Base-by-base conservation (phyloP, 2,329 filamentous ascomycete genomes). In the Metarhizium humberi region DNA sequence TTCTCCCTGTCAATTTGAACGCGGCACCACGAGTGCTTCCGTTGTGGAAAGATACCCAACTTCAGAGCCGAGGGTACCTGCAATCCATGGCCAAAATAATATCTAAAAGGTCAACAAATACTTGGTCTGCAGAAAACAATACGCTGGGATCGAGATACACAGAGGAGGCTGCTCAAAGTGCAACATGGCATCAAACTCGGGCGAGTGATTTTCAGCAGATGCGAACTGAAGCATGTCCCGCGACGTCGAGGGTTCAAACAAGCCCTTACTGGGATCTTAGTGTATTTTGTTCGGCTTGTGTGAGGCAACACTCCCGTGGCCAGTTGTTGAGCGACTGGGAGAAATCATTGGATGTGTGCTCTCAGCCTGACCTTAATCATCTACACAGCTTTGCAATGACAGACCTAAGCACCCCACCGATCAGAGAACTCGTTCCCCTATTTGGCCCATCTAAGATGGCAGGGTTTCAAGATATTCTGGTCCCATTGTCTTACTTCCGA, bases 1-100 rank as follows among this genome's bases (percentile, higher is more conserved):
- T 90, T 59, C 71, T 96, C 20, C 87, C 88, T 0, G 88, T 96
- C 72, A 96, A 95, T 65, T 76, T 88, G 20, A 81, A 87, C 18
- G 56, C 60, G 10, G 59, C 63, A 7, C 71, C 71, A 16, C 66
- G 71, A 4, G 61, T 73, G n/a, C 60, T 73, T 5, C 69, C 71
- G 1, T 83, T 88, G 0, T 84, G 86, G 72, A 83, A 88, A 55
- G 81, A 88, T 56, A 53, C 55, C 30, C 57, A 61, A 48, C 53
- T 51, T 14, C 45, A 57, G 20, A 52, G 42, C 45, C 55, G 43
- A 46, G 62, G 58, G 46, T 63, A 66, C 38, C 49, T 69, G 16
- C 60, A 65, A 7, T 64, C 62, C 0, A 61, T 69, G 38, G 62
- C 60, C 40, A 64, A 67, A 42, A 48, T 66, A n/a, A 61, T 68